phyloP scores from a whole-genome alignment of 176 grass and related monocot species.

The sorghum (Sorghum bicolor) region DNA sequence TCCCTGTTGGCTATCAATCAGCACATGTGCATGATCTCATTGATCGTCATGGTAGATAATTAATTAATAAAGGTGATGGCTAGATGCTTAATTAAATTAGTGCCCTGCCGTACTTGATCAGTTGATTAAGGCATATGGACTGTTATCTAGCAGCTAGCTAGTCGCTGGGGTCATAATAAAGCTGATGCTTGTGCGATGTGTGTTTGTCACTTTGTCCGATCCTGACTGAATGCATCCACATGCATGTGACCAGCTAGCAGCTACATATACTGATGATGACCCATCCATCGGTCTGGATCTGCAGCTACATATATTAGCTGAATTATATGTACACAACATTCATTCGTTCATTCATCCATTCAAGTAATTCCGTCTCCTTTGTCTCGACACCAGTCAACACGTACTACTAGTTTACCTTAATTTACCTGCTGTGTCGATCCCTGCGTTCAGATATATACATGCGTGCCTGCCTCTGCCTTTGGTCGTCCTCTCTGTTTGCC shows the following conservation, averaged over 20 bases:
- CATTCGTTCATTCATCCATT: not conserved
- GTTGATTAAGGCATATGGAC: not conserved
- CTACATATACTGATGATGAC: not conserved
- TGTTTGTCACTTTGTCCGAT: constrained; percentile 12
- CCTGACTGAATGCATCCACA: not conserved
- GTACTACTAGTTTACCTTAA: no score
- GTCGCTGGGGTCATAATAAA: constrained; percentile 15
- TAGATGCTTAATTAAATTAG: not conserved
- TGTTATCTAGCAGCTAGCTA: not conserved
- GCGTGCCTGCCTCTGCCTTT: not conserved
- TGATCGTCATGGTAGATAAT: not conserved
- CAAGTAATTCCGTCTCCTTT: not conserved
- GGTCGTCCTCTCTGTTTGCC: not conserved
- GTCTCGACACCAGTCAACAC: not conserved
- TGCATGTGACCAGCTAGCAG: not conserved
- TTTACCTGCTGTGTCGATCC: not conserved
- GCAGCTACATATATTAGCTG: not conserved
- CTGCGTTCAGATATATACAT: not conserved
- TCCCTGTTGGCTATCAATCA: not conserved
- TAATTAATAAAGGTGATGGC: not conserved
- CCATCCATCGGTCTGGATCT: not conserved
- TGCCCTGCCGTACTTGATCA: not conserved
- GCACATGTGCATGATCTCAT: not conserved
- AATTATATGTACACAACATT: not conserved
- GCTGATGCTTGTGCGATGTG: constrained; percentile 24